Base-by-base conservation (phyloP, 768 basidiomycete genomes). In the Pisolithus tinctorius region DNA sequence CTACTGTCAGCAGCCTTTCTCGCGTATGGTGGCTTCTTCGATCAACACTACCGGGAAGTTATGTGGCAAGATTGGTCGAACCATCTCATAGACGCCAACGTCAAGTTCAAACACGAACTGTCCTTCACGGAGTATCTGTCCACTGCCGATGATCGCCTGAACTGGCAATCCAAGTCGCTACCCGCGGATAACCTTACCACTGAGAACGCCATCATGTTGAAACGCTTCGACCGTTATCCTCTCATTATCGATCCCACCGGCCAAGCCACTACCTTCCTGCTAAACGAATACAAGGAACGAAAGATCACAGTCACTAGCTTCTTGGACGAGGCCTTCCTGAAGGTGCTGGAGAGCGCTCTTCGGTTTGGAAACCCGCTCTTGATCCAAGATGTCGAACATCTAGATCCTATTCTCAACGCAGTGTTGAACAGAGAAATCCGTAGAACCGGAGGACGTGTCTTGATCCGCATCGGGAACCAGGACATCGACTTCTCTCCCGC, bases 131-230 rank as follows among this genome's bases (percentile, higher is more conserved):
- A 99, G 62, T 99, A 95, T 67, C 79, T 98, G 36, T 97, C 96
- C 5, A 94, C 95, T 2, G 93, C 94, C 1, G 96, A 98, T 63
- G 92, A 98, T 62, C 88, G 95, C 40, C 79, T 96, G 55, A 83
- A 79, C 60, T 99, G 94, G 96, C 93, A 95, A 69, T 88, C 92
- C 29, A 93, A 93, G 62, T 86, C 91, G 1, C 76, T 98, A n/a
- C 96, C 96, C 1, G 84, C 92, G 5, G 94, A 99, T 69, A 93
- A 89, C 55, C 75, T 99, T 42, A 97, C 93, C 58, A 92, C 90
- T 1, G 96, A 98, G 72, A 99, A 99, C 64, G 96, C 96, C n/a
- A 93, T 98, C 69, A 98, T 98, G 93, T 82, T 99, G 63, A 93
- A 95, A 64, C 85, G 93, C 45, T 97, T 93, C 80, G 91, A 92